These are phyloP conservation scores for Oryza brachyantha DNA, from an alignment of 176 grass and related monocot genomes.

Conservation along the genomic window DNA sequence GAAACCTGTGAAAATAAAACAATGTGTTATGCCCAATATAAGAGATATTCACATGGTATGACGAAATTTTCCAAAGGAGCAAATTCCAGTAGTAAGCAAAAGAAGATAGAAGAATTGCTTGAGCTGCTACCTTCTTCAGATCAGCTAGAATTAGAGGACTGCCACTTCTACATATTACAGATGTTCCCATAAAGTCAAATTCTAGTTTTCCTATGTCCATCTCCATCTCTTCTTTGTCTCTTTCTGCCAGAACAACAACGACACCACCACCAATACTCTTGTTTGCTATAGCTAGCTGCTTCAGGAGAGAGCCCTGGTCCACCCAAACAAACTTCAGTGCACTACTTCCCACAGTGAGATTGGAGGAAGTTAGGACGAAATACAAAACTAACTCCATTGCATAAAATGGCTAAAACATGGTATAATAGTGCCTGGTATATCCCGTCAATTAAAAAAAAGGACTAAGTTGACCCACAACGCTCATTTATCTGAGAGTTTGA, in stretches of 20 bases:
- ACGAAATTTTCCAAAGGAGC: neutral
- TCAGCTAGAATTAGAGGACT: slow-evolving; percentile 95
- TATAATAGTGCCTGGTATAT: neutral
- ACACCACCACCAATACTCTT: slow-evolving; percentile 98
- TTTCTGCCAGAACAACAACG: slow-evolving; percentile 95
- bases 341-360: neutral
- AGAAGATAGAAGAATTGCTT: slow-evolving; percentile 9
- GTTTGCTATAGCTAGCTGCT: slow-evolving; percentile 97
- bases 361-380: neutral
- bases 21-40: slow-evolving; percentile 13
- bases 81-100: neutral
- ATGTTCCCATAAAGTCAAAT: slow-evolving; percentile 98
- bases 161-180: slow-evolving; percentile 94
- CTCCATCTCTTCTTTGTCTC: slow-evolving; percentile 98
- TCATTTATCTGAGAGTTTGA: neutral
- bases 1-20: slow-evolving; percentile 59
- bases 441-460: neutral
- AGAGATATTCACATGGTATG: slow-evolving; percentile 24
- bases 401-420: neutral
- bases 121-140: slow-evolving; percentile 67
- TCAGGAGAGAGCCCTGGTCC: slow-evolving; percentile 85
- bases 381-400: neutral
- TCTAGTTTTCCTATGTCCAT: slow-evolving; percentile 94
- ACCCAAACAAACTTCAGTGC: neutral
- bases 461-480: neutral